Conservation (phyloP, 208 protist species). For the Leishmania gerbilli region DNA sequence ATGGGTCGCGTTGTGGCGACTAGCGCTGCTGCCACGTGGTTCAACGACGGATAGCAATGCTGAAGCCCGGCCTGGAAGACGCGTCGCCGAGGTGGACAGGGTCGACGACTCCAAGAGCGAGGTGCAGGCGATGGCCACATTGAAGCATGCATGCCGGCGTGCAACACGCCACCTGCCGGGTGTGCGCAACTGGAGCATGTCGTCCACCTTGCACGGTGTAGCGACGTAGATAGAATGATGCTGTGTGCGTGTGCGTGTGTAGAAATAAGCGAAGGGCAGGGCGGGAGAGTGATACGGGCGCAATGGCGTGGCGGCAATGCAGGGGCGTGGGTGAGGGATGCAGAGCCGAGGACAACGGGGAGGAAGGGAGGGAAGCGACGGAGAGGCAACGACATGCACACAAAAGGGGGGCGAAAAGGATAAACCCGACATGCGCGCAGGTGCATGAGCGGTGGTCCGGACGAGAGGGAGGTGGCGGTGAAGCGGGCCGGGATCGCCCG, state of each 20-base stretch:
- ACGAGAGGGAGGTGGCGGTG: neutral
- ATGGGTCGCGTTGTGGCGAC: neutral
- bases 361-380: neutral
- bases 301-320: neutral
- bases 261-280: neutral
- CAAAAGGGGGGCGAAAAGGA: neutral
- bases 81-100: neutral
- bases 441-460: constrained; percentile 2
- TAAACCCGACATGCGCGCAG: neutral
- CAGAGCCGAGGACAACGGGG: neutral
- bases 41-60: neutral
- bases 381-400: neutral
- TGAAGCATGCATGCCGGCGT: neutral
- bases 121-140: neutral
- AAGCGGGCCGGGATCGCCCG: neutral
- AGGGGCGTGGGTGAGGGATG: neutral
- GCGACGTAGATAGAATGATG: too few relatives aligned
- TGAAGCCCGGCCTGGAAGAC: neutral
- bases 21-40: neutral
- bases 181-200: neutral
- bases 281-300: neutral
- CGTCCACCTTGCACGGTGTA: neutral
- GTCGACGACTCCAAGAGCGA: neutral
- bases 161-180: neutral
- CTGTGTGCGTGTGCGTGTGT: too few relatives aligned